A percentile compares a stretch with the other conserved stretches of the same genome.
These are phyloP conservation scores for Fusarium guadeloupense DNA, from an alignment of 2,329 filamentous ascomycete genomes.

Conservation along the genomic window DNA sequence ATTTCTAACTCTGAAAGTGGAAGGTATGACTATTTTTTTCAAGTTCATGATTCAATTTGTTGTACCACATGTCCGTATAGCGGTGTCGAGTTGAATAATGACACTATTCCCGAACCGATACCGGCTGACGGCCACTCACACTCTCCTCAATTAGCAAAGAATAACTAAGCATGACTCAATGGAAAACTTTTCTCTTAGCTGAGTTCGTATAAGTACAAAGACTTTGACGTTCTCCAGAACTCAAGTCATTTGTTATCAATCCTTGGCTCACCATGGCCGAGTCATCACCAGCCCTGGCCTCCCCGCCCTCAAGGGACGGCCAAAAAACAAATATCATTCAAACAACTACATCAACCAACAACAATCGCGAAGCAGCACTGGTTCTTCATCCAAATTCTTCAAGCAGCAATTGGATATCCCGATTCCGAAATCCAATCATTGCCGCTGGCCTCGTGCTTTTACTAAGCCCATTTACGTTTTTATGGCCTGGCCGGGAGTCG, in stretches of 20 bases:
- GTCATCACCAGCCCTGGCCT: background rate
- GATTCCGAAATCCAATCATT: constrained; percentile 11
- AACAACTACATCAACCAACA: background rate
- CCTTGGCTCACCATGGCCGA: background rate
- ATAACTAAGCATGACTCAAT: constrained; percentile 20
- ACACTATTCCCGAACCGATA: background rate
- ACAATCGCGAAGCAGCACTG: constrained; percentile 3
- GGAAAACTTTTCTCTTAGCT: background rate
- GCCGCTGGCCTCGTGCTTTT: constrained; percentile 13
- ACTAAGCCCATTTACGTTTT: constrained; percentile 12
- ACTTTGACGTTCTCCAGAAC: background rate
- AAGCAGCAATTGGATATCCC: constrained; percentile 2
- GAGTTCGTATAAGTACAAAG: background rate
- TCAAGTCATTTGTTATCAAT: background rate
- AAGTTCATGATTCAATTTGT: background rate
- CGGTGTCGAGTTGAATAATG: no score
- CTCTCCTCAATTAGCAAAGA: background rate
- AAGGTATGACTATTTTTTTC: background rate
- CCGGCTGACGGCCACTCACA: background rate
- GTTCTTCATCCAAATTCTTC: constrained; percentile 6
- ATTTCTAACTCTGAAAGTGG: background rate
- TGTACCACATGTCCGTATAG: no score
- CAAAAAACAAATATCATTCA: background rate
- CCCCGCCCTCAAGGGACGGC: background rate
- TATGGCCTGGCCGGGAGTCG: constrained; percentile 9